Evolutionary conservation across 2,329 filamentous ascomycete species (phyloP), one percentile per base, ranked within the genome.

Genomic region (Aspergillus nomiae): DNA sequence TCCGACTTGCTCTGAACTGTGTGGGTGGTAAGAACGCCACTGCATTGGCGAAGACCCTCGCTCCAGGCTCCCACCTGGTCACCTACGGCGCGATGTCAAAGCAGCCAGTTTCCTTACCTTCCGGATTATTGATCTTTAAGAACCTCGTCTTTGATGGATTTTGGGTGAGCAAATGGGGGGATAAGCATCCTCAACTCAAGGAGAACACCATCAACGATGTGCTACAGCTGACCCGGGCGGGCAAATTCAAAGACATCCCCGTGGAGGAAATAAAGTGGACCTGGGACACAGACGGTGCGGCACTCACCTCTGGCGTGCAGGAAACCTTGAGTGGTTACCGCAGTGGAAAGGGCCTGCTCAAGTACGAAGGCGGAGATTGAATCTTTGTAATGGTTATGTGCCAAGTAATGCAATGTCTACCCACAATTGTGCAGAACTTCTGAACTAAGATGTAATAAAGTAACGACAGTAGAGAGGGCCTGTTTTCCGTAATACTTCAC

Each of bases 41-140:
- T 32, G 86, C 89, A 1, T 83, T 99, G 73, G 90, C 94, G 7
- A 92, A 93, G 72, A 85, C 86, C 8, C 84, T 99, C 3, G 84
- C 85, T 6, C 81, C 87, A 0, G 86, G 87, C 26, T 91, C 87
- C 1, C 89, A 90, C 61, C 83, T 98, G 77, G 92, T 99, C 28
- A 97, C 94, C 5, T 99, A 99, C 75, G 95, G 95, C 30, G 94
- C 92, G 57, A 99, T 99, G 95, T 89, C 91, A 38, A 91, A 91
- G 76, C 90, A 96, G 81, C 94, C 94, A 0, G 85, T 97, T 30
- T 84, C 86, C 8, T 80, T 98, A 65, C 92, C 94, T 0, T 91
- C 94, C 0, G 91, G 91, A 0, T 83, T 96, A 69, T 82, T 98
- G 63, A 99, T 99, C 71, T 99, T 99, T 82, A 95, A 94, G 78